A percentile compares a stretch with the other conserved stretches of the same genome.
Conservation (phyloP, 1,284 basidiomycete genomes). For the Tremellales sp. region DNA sequence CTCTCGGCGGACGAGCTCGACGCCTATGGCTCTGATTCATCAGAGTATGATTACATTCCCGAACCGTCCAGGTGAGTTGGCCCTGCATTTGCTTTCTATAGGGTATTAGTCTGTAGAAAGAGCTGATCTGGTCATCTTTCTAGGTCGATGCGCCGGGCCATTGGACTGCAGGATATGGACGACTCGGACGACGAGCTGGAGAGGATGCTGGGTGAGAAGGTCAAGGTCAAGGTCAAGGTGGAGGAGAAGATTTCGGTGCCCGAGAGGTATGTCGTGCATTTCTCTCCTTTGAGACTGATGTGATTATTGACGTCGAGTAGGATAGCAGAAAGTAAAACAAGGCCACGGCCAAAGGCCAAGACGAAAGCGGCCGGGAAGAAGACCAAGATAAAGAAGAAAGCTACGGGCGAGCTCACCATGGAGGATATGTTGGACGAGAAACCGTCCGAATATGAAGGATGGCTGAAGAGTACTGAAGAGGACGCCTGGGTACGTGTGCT, state of each 20-base stretch:
- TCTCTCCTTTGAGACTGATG: constrained; percentile 8
- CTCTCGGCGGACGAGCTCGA: constrained; percentile 12
- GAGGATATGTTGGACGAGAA: constrained; percentile 22
- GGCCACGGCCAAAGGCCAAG: neutral
- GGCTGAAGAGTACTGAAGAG: constrained; percentile 33
- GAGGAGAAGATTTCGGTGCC: too few species aligned
- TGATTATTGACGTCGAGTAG: neutral
- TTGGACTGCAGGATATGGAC: neutral
- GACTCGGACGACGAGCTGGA: neutral
- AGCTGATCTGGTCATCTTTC: too few species aligned
- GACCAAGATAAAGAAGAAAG: too few species aligned
- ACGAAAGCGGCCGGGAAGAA: neutral
- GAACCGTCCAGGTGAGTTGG: neutral
- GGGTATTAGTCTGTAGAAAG: constrained; percentile 10
- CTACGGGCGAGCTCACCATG: constrained; percentile 3
- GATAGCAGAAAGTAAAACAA: neutral
- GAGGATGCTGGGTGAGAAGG: neutral
- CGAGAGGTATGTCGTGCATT: neutral
- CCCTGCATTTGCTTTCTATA: neutral
- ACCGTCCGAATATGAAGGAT: constrained; percentile 26
- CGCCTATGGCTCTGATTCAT: constrained; percentile 12
- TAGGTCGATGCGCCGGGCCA: too few species aligned
- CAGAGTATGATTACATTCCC: constrained; percentile 1
- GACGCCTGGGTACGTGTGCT: constrained; percentile 29
- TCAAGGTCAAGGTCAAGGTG: too few species aligned